Percentiles rank a stretch among this genome's conserved stretches.
phyloP scores from a whole-genome alignment of 2,329 filamentous ascomycete species.

The Calonectria crousiana region DNA sequence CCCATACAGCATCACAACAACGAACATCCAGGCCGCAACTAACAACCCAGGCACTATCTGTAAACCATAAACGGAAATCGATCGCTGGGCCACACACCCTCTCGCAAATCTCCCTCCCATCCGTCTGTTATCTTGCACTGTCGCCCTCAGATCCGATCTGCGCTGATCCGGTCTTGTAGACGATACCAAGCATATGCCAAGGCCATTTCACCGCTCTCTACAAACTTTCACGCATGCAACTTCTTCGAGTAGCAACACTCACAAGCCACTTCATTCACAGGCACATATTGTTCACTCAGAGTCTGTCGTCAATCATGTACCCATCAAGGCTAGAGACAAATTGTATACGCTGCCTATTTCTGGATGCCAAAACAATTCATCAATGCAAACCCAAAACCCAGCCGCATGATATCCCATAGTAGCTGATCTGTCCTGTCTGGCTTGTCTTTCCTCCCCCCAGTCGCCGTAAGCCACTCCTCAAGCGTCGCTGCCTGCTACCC shows the following conservation, averaged over 20 bases:
- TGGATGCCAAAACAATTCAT: constrained; percentile 48
- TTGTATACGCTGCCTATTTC: constrained; percentile 48
- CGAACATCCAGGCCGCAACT: neutral
- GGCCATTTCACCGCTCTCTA: neutral
- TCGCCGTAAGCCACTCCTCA: constrained; percentile 38
- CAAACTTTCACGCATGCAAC: neutral
- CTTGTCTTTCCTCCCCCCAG: constrained; percentile 47
- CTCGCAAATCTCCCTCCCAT: neutral
- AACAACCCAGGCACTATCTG: too few relatives aligned
- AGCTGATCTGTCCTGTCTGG: constrained; percentile 54
- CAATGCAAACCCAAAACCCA: constrained; percentile 55
- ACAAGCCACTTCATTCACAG: neutral
- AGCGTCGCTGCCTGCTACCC: constrained; percentile 42
- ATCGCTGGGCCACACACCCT: neutral
- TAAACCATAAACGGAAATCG: neutral
- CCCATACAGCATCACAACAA: neutral
- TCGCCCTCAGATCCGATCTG: neutral
- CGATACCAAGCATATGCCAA: neutral
- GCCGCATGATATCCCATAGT: constrained; percentile 53
- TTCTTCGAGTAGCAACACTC: neutral
- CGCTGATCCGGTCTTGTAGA: neutral
- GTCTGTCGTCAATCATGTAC: neutral
- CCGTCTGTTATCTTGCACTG: neutral
- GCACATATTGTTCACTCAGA: constrained; percentile 1
- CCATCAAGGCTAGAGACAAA: constrained; percentile 41